Evolutionary conservation across 208 protist genomes (phyloP).

Genomic region (Entamoeba moshkovskii): DNA sequence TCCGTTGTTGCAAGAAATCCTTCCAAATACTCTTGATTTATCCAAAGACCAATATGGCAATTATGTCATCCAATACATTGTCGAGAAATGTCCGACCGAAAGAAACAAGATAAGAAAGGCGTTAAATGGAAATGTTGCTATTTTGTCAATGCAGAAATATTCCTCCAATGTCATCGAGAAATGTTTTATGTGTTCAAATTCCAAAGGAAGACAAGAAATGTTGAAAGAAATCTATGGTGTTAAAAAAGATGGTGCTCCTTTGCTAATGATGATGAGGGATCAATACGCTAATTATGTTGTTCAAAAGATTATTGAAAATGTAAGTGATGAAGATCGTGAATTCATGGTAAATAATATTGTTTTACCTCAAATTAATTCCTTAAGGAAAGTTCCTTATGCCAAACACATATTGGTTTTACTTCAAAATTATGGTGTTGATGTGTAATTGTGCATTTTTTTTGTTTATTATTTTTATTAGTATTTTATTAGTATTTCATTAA

Average conservation of each 20-base stretch:
- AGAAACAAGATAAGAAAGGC: not conserved
- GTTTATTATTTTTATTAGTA: too few species aligned
- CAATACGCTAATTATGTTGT: conserved; percentile 7
- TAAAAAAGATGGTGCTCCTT: not conserved
- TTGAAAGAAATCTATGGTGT: not conserved
- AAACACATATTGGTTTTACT: not conserved
- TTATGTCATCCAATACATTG: conserved; percentile 21
- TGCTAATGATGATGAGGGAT: not conserved
- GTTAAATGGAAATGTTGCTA: not conserved
- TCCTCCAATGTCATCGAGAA: conserved; percentile 6
- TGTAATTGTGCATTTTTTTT: not conserved
- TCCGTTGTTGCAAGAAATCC: not conserved
- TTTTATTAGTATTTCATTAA: too few species aligned
- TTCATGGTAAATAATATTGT: not conserved
- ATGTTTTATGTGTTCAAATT: not conserved
- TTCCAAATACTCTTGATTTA: not conserved
- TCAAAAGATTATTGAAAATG: not conserved
- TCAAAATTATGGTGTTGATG: not conserved
- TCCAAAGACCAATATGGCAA: conserved; percentile 24
- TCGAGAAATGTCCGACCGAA: not conserved
- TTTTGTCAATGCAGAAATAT: not conserved
- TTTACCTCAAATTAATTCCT: not conserved
- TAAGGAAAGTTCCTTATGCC: not conserved
- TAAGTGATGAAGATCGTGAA: not conserved
- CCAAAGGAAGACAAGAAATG: not conserved